Evolutionary conservation across 2,329 filamentous ascomycete genomes (phyloP), one percentile per base, ranked within the genome.

Genomic region (Penicillium psychrosexuale): DNA sequence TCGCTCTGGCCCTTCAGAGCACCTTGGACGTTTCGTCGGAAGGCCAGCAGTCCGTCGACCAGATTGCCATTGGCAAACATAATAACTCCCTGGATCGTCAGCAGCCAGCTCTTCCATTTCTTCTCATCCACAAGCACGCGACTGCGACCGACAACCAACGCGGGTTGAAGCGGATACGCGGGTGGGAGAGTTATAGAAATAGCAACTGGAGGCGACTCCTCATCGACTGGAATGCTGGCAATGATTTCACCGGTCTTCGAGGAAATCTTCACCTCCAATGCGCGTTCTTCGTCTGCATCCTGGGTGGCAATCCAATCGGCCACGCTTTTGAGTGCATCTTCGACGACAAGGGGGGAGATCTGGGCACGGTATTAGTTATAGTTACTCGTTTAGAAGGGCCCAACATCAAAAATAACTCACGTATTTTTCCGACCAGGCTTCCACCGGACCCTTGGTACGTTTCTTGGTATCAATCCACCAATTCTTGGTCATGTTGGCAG

Each of bases 1-100:
- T 99, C 94, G 19, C 84, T 89, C 74, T 97, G 92, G 34, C 92
- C 94, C 76, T 96, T 94, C 61, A 99, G 81, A 4, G 90, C 90
- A 1, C 91, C 90, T 13, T 87, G 84, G 12, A 99, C 87, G 71
- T 97, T 97, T 60, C 87, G 84, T 60, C 89, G 85, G 80, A 96
- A 97, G 8, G 90, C 86, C 12, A 87, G 81, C 30, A 99, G 78
- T 1, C 92, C 94, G 64, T 97, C 93, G 51, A 92, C 88, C 54
- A 99, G 84, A 69, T 84, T 90, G 51, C 91, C 91, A 66, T 94
- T 93, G 59, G 90, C 90, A 69, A 97, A 96, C 39, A 90, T 93
- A 65, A 99, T 97, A 42, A 94, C 91, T 5, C 91, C 92, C 64
- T 97, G 90, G 3, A 90, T 93, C 8, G 87, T 91, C 66, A 90